Evolutionary conservation across 139 green algal species (phyloP).

Genomic region (Coelastrella sp.): DNA sequence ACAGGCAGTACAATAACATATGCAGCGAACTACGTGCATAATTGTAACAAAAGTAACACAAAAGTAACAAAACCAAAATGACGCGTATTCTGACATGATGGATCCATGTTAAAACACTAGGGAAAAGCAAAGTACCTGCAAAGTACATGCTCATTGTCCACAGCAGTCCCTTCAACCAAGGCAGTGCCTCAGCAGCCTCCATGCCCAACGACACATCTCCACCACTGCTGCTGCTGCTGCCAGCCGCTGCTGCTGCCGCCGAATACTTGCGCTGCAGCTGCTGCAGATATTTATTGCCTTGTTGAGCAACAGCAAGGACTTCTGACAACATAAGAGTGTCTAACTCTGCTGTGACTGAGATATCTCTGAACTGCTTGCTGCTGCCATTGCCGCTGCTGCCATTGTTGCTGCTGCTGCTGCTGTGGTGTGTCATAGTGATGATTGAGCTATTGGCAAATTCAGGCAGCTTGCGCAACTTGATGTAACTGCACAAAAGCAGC

Average conservation of each 20-base stretch:
- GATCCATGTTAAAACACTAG: not conserved
- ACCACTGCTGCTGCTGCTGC: constrained; percentile 5
- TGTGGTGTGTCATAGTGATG: constrained; percentile 28
- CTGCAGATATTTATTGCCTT: not conserved
- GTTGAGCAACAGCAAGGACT: not conserved
- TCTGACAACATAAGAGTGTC: constrained; percentile 24
- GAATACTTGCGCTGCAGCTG: not conserved
- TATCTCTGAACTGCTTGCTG: not conserved
- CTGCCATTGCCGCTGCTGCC: constrained; percentile 4
- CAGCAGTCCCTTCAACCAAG: constrained; percentile 72
- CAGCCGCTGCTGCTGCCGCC: constrained; percentile 8
- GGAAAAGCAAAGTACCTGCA: constrained; percentile 28
- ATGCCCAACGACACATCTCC: constrained; percentile 17
- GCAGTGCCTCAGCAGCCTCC: constrained; percentile 20
- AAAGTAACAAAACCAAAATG: no score
- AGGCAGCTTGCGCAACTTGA: constrained; percentile 47
- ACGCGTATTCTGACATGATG: no score
- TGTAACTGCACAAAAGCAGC: constrained; percentile 43
- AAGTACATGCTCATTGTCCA: constrained; percentile 90
- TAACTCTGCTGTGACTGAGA: constrained; percentile 16
- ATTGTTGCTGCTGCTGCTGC: not conserved
- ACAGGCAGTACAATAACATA: no score
- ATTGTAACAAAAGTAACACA: no score
- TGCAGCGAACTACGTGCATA: no score
- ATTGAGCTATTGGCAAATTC: constrained; percentile 52